Conservation (phyloP, 306 rosid species). For the Arachis hypogaea region DNA sequence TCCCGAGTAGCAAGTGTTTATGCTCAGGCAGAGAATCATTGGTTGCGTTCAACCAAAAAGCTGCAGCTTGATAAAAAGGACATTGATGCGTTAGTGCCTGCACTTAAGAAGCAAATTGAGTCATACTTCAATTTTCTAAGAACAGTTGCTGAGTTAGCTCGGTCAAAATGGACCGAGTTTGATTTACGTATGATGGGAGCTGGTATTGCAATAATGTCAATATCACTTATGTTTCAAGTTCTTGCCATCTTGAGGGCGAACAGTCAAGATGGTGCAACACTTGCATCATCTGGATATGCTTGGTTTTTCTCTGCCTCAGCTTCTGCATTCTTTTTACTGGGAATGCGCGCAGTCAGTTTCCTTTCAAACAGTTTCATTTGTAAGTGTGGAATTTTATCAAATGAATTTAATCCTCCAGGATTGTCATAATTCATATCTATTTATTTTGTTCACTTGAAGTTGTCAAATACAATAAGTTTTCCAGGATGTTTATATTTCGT, state of each 20-base stretch:
- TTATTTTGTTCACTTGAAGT: background rate
- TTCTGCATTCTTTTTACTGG: conserved; percentile 65
- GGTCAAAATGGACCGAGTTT: conserved; percentile 98
- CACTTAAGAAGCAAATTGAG: conserved; percentile 71
- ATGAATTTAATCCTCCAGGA: conserved; percentile 25
- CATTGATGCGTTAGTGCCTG: conserved; percentile 50
- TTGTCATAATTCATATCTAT: conserved; percentile 24
- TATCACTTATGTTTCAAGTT: conserved; percentile 68
- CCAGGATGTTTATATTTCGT: conserved; percentile 30
- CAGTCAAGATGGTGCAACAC: conserved; percentile 52
- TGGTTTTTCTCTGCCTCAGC: conserved; percentile 50
- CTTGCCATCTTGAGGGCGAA: conserved; percentile 58
- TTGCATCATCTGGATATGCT: conserved; percentile 51
- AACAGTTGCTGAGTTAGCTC: conserved; percentile 84
- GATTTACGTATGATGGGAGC: conserved; percentile 75
- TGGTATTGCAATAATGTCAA: conserved; percentile 78
- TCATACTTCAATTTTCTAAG: conserved; percentile 67
- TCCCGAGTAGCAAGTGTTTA: conserved; percentile 59
- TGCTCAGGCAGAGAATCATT: conserved; percentile 67
- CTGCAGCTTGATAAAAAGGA: conserved; percentile 46
- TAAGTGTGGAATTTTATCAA: conserved; percentile 53
- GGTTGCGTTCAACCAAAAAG: conserved; percentile 59
- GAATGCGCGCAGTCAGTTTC: conserved; percentile 81
- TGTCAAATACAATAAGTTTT: conserved; percentile 16
- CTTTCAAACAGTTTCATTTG: conserved; percentile 91